Conservation (phyloP, 2,329 filamentous ascomycete genomes). For the Penicillium italicum region DNA sequence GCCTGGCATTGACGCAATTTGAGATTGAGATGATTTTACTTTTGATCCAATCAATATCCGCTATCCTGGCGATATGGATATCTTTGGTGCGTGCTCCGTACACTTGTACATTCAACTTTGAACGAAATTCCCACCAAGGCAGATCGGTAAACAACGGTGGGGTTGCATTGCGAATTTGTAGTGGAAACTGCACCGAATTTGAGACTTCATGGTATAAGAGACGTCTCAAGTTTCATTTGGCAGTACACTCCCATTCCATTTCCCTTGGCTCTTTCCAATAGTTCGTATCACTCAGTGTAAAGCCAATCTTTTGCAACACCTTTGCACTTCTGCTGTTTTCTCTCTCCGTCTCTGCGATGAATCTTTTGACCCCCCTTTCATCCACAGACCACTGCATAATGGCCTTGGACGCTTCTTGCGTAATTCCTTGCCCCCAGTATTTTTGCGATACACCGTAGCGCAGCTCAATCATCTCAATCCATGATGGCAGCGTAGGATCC, state of each 20-base stretch:
- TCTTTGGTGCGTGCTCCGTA: neutral
- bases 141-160: neutral
- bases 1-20: constrained; percentile 2
- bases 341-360: constrained; percentile 27
- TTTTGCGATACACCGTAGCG: constrained; percentile 23
- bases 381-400: constrained; percentile 23
- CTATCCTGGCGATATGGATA: too few species aligned
- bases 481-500: constrained; percentile 14
- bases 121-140: neutral
- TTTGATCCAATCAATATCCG: neutral
- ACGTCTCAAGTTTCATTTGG: neutral
- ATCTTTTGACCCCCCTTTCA: constrained; percentile 21
- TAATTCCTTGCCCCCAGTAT: constrained; percentile 25
- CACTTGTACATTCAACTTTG: neutral
- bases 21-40: neutral
- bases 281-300: constrained; percentile 16
- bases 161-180: neutral
- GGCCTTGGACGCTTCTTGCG: constrained; percentile 19
- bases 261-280: constrained; percentile 24
- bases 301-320: constrained; percentile 25
- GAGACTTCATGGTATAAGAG: neutral
- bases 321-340: constrained; percentile 22
- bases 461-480: constrained; percentile 29
- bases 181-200: too few species aligned
- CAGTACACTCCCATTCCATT: constrained; percentile 18